phyloP scores from a whole-genome alignment of 1,284 basidiomycete genomes.

The Apiotrichum gracile region DNA sequence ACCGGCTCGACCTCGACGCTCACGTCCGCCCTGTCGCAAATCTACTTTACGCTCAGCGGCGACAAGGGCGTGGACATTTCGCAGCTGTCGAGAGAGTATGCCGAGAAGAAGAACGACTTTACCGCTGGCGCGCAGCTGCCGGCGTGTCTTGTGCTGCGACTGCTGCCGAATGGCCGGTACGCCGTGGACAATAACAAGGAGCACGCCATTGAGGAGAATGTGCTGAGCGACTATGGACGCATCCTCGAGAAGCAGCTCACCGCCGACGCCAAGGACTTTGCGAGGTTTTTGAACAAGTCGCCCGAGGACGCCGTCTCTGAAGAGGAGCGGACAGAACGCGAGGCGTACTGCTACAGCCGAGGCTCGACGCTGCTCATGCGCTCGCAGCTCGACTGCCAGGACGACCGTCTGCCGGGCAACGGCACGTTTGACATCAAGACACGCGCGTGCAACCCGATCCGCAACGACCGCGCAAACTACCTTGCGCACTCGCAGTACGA shows the following conservation, averaged over 20 bases:
- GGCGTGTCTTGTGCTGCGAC: conserved; percentile 61
- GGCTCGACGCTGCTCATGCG: conserved; percentile 73
- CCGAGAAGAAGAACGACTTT: conserved; percentile 58
- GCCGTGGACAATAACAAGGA: conserved; percentile 68
- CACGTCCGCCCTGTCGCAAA: conserved; percentile 74
- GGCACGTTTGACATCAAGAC: conserved; percentile 97
- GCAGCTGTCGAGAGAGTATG: conserved; percentile 58
- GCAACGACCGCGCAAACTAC: conserved; percentile 80
- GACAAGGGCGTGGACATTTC: conserved; percentile 59
- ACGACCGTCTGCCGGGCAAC: conserved; percentile 73
- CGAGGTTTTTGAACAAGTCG: conserved; percentile 55
- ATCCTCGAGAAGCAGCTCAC: conserved; percentile 88
- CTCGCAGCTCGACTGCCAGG: conserved; percentile 86
- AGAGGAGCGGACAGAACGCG: conserved; percentile 49
- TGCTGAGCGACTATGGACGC: conserved; percentile 78
- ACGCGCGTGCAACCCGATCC: conserved; percentile 74
- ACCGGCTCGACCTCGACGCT: conserved; percentile 90
- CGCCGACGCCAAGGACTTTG: conserved; percentile 60
- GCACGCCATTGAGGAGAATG: conserved; percentile 55
- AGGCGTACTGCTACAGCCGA: conserved; percentile 77
- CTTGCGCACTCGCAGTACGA: conserved; percentile 73
- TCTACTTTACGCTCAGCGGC: conserved; percentile 69
- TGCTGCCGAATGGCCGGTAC: conserved; percentile 56
- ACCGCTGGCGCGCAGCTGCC: conserved; percentile 78
- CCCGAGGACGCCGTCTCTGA: conserved; percentile 43